Evolutionary conservation across 2,329 filamentous ascomycete genomes (phyloP).

Genomic region (Ascochyta fabae): DNA sequence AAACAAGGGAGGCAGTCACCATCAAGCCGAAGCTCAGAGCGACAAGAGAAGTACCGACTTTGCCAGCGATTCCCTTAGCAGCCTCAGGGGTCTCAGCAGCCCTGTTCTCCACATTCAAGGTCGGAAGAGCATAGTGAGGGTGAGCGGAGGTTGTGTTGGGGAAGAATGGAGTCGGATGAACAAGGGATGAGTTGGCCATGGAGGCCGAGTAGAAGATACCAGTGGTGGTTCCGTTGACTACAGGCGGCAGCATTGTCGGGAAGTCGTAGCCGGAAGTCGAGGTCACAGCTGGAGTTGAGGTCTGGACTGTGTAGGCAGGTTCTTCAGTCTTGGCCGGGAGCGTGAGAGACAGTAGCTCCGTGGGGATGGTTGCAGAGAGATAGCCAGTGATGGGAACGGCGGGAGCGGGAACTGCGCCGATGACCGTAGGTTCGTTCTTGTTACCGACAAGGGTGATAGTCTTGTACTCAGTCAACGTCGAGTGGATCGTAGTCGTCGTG

Average conservation of each 20-base stretch:
- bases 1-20: slow-evolving; percentile 12
- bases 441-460: slow-evolving; percentile 12
- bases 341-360: not conserved
- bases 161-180: slow-evolving; percentile 11
- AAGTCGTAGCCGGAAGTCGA: slow-evolving; percentile 4
- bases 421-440: not conserved
- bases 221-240: slow-evolving; percentile 9
- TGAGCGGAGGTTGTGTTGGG: slow-evolving; percentile 16
- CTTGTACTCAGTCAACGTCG: slow-evolving; percentile 20
- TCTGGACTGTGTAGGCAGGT: slow-evolving; percentile 8
- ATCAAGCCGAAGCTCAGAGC: slow-evolving; percentile 14
- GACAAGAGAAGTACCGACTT: slow-evolving; percentile 7
- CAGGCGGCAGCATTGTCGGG: slow-evolving; percentile 8
- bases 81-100: not conserved
- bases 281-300: slow-evolving; percentile 1
- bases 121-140: slow-evolving; percentile 11
- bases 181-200: slow-evolving; percentile 7
- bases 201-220: slow-evolving; percentile 14
- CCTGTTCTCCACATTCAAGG: slow-evolving; percentile 14
- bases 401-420: not conserved
- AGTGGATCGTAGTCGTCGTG: slow-evolving; percentile 25
- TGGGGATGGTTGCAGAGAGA: slow-evolving; percentile 2
- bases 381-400: slow-evolving; percentile 5
- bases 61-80: slow-evolving; percentile 7
- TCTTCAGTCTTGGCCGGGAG: not conserved